phyloP scores from a whole-genome alignment of 1,284 basidiomycete genomes.

The Ceraceosorus guamensis region DNA sequence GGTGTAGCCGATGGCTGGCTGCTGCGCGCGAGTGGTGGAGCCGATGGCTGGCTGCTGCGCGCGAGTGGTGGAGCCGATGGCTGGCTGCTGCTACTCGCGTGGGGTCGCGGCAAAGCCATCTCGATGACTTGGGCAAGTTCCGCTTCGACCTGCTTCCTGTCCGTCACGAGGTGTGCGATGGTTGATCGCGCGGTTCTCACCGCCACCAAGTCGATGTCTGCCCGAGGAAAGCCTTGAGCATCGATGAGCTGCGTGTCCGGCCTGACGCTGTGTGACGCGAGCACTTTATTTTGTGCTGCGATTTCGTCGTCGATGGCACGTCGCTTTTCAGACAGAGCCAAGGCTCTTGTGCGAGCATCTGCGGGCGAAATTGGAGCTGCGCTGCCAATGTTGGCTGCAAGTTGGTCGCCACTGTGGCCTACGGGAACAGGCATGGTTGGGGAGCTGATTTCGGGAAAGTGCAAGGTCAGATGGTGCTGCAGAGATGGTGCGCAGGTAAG shows the following conservation, averaged over 20 bases:
- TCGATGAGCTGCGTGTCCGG: constrained; percentile 26
- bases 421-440: no score
- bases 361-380: no score
- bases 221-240: constrained; percentile 29
- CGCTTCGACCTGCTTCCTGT: constrained; percentile 17
- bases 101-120: neutral
- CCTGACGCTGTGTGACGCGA: constrained; percentile 19
- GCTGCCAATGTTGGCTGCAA: no score
- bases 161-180: constrained; percentile 29
- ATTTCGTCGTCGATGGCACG: constrained; percentile 17
- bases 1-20: neutral
- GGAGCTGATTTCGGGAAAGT: no score
- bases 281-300: constrained; percentile 16
- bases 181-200: constrained; percentile 24
- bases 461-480: no score
- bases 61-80: no score
- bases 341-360: neutral
- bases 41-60: no score
- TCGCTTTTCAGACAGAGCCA: constrained; percentile 6
- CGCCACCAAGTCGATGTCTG: constrained; percentile 28
- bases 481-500: no score
- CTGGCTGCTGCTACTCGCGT: neutral
- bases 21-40: no score
- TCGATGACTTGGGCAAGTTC: neutral
- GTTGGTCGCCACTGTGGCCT: no score